Percentiles rank a stretch among this genome's conserved stretches.
Evolutionary conservation across 371 early-diverging fungal genomes (phyloP).

Genomic region (Haplosporangium sp.): DNA sequence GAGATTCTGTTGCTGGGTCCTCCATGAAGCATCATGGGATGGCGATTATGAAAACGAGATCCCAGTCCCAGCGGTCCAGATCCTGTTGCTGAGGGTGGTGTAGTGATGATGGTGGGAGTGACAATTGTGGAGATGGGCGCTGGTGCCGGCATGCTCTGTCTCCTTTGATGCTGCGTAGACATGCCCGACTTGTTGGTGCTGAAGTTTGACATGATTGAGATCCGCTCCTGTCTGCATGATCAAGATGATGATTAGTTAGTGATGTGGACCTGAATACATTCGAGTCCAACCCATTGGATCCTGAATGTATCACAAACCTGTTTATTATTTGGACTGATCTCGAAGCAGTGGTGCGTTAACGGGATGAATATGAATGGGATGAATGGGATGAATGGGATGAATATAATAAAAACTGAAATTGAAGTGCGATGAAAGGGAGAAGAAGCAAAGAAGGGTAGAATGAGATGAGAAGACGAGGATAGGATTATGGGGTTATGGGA

Average conservation of each 20-base stretch:
- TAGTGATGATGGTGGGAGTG: slow-evolving; percentile 48
- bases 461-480: too few relatives aligned
- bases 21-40: slow-evolving; percentile 49
- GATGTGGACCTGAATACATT: background rate
- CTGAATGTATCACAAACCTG: too few relatives aligned
- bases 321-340: too few relatives aligned
- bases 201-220: slow-evolving; percentile 35
- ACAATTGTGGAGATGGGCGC: slow-evolving; percentile 47
- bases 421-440: too few relatives aligned
- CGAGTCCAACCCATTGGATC: too few relatives aligned
- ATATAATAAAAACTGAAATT: too few relatives aligned
- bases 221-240: background rate
- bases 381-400: too few relatives aligned
- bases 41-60: slow-evolving; percentile 39
- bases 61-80: slow-evolving; percentile 12
- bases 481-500: too few relatives aligned
- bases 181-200: slow-evolving; percentile 31
- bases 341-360: too few relatives aligned
- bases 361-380: too few relatives aligned
- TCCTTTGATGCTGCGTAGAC: slow-evolving; percentile 45
- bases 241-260: background rate
- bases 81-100: slow-evolving; percentile 50
- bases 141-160: slow-evolving; percentile 50
- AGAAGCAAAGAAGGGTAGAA: too few relatives aligned
- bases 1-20: slow-evolving; percentile 18